Evolutionary conservation across 2,329 filamentous ascomycete genomes (phyloP).

Genomic region (Colletotrichum navitas): DNA sequence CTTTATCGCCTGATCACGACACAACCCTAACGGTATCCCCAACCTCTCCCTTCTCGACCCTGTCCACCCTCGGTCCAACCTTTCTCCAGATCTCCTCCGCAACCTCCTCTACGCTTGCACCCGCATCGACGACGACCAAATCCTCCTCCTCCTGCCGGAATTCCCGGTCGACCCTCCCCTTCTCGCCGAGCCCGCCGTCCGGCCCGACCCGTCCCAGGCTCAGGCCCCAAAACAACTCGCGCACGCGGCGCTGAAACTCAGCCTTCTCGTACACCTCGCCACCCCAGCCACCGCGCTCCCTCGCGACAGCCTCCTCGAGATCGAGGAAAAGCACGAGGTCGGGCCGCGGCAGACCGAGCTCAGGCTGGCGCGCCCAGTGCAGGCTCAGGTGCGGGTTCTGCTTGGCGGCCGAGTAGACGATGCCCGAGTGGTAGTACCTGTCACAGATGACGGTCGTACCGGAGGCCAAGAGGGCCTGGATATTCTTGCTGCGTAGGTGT

Average conservation of each 20-base stretch:
- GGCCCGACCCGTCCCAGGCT: slow-evolving; percentile 60
- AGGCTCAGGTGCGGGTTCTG: slow-evolving; percentile 76
- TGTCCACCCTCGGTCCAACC: slow-evolving; percentile 60
- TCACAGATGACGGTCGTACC: slow-evolving; percentile 88
- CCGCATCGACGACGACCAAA: slow-evolving; percentile 67
- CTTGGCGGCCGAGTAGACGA: slow-evolving; percentile 94
- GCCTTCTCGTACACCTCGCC: slow-evolving; percentile 89
- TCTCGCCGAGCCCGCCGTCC: slow-evolving; percentile 45
- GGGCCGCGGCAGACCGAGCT: slow-evolving; percentile 87
- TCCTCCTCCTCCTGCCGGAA: slow-evolving; percentile 66
- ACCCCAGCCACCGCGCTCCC: slow-evolving; percentile 86
- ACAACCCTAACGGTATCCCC: slow-evolving; percentile 61
- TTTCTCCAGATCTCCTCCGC: slow-evolving; percentile 67
- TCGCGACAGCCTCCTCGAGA: slow-evolving; percentile 79
- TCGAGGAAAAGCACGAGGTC: slow-evolving; percentile 92
- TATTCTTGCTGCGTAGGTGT: slow-evolving; percentile 58
- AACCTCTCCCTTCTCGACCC: slow-evolving; percentile 63
- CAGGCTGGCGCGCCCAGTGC: slow-evolving; percentile 85
- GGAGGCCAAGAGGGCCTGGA: slow-evolving; percentile 65
- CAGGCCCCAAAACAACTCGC: slow-evolving; percentile 76
- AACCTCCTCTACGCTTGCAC: slow-evolving; percentile 67
- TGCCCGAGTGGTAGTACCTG: slow-evolving; percentile 94
- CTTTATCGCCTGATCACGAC: not conserved
- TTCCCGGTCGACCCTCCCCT: slow-evolving; percentile 45
- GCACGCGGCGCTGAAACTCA: slow-evolving; percentile 84